Base-by-base conservation (phyloP, 805 yeast species). In the Kodamaea hsintzibuensis region DNA sequence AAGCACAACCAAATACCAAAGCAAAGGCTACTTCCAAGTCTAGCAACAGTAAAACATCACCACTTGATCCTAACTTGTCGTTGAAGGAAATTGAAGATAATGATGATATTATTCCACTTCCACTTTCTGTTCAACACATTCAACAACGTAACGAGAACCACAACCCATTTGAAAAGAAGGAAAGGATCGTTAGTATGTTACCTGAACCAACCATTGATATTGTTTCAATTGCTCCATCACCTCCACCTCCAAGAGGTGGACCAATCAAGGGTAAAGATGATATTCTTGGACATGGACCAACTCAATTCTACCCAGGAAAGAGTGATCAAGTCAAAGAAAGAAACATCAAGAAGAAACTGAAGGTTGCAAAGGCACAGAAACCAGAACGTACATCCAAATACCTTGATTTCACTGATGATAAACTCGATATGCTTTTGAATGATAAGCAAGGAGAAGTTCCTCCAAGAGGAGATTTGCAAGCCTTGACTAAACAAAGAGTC, bases 361-460 rank as follows among this genome's bases (percentile, higher is more conserved):
- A 42, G 45, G 14, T 42, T 7, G 45, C 27, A 14, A 17, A 18
- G 45, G 13, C 33, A 2, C 18, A 19, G 13, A 43, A 45, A 27
- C 44, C 44, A 27, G 48, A 30, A 25, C 27, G 25, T n/a, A 45
- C 48, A 27, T 33, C 38, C 39, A 27, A 45, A 25, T 27, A 25
- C 30, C 48, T 45, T 7, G 49, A 47, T 17, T 33, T 47, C 16
- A 17, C 45, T 10, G 55, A 60, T 18, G 57, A 58, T 30, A 55
- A 51, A 35, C 59, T 61, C 42, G 54, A 60, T 12, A 56, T 52
- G 18, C 58, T 63, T 16, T 35, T 65, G 37, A 57, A 60, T 47
- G 69, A 65, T 45, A 52, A 52, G 7, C 67, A 64, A 53, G 42
- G 19, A 2, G 63, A 57, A 18, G 66, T 64, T 2, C 69, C 69